Conservation (phyloP, 2,329 filamentous ascomycete species). For the Alternaria rosae region DNA sequence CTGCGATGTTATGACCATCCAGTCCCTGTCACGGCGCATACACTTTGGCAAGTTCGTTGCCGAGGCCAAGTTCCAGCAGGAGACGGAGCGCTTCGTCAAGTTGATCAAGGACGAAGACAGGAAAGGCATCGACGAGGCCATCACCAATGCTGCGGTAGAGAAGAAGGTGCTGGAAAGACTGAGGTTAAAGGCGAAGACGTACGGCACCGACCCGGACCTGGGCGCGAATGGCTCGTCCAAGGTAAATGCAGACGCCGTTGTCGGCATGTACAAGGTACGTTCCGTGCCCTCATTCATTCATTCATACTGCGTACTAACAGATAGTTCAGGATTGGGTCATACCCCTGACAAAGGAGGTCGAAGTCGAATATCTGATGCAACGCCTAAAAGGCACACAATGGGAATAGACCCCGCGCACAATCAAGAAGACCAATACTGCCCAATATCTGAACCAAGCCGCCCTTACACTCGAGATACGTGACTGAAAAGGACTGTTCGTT, state of each 20-base stretch:
- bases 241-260: slow-evolving; percentile 83
- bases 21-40: slow-evolving; percentile 87
- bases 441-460: neutral
- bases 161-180: slow-evolving; percentile 88
- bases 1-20: slow-evolving; percentile 87
- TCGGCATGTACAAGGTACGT: slow-evolving; percentile 50
- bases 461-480: neutral
- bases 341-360: slow-evolving; percentile 95
- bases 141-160: slow-evolving; percentile 90
- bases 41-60: slow-evolving; percentile 99
- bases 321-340: slow-evolving; percentile 77
- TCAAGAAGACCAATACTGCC: neutral
- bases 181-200: slow-evolving; percentile 87
- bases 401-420: slow-evolving; percentile 43
- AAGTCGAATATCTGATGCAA: slow-evolving; percentile 98
- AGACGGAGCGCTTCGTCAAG: slow-evolving; percentile 79
- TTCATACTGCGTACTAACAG: neutral
- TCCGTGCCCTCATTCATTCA: neutral
- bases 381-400: slow-evolving; percentile 69
- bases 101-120: slow-evolving; percentile 84
- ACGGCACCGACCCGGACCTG: slow-evolving; percentile 85
- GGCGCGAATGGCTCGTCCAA: slow-evolving; percentile 69
- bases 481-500: neutral
- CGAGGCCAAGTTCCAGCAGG: slow-evolving; percentile 89
- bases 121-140: slow-evolving; percentile 83